Evolutionary conservation across 2,329 filamentous ascomycete species (phyloP), one percentile per base, ranked within the genome.

Genomic region (Sporothrix curviconia): DNA sequence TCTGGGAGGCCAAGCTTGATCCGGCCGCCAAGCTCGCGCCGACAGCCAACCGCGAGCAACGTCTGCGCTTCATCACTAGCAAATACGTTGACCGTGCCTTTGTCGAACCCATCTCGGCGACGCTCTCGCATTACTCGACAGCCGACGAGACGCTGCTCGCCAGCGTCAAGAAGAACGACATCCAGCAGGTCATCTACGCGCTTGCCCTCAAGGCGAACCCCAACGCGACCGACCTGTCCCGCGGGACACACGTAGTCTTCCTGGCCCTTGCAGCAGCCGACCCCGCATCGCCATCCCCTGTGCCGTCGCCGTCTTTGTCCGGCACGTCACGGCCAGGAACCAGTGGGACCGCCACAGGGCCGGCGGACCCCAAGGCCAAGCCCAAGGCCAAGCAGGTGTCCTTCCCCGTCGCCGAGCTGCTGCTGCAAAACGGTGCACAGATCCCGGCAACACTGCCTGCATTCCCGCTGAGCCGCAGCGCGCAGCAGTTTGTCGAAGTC

Each of bases 91-190:
- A 97, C 34, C 81, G 85, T 60, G 82, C 84, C 4, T 97, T 83
- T 65, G 86, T 99, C 4, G 86, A 92, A 65, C 85, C 87, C 0
- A 86, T 90, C 25, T 89, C 89, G 2, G 71, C 86, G 3, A 87
- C 86, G 0, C 74, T 91, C 43, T 92, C 90, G 2, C 82, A 87
- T 32, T 94, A 89, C 69, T 78, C 79, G 2, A 90, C 86, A 0
- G 77, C 92, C 0, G 91, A 97, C 60, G 94, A 99, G 66, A 92
- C 89, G 0, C 79, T 99, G 6, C 76, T 99, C 39, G 91, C 92
- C 5, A 92, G 89, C 9, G 92, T 97, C 70, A 99, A 97, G 78
- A 90, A 86, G 72, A 96, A 96, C 70, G 92, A 99, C 68, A 90
- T 99, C 56, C 89, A 94, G 67, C 89, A 91, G 62, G 91, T 96